Conservation (phyloP, 2,329 filamentous ascomycete genomes). For the Alternaria arborescens region DNA sequence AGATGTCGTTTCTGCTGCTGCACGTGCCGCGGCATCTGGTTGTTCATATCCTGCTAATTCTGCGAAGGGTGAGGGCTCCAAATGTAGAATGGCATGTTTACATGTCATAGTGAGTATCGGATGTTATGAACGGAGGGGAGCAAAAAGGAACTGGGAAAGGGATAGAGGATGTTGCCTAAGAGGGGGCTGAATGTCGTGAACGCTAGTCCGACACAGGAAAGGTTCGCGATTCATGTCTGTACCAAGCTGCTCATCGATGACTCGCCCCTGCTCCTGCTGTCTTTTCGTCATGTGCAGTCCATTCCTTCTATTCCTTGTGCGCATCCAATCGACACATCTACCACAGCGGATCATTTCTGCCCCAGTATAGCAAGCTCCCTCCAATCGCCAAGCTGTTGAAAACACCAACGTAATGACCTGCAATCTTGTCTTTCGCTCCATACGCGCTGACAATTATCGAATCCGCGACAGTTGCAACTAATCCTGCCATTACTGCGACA, state of each 20-base stretch:
- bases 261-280: not conserved
- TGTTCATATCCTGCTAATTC: conserved; percentile 45
- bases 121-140: not conserved
- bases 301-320: not conserved
- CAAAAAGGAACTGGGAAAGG: not conserved
- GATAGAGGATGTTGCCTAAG: not conserved
- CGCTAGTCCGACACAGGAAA: not conserved
- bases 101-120: conserved; percentile 3
- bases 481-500: conserved; percentile 29
- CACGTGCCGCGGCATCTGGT: conserved; percentile 31
- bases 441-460: conserved; percentile 33
- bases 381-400: conserved; percentile 35
- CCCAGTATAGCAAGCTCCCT: conserved; percentile 35
- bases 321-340: not conserved
- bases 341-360: conserved; percentile 30
- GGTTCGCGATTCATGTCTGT: not conserved
- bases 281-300: not conserved
- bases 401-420: conserved; percentile 33
- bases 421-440: conserved; percentile 31
- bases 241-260: not conserved
- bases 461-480: conserved; percentile 34
- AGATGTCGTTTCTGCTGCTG: conserved; percentile 32
- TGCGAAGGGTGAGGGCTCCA: conserved; percentile 48
- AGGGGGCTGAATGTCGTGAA: not conserved
- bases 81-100: conserved; percentile 15